phyloP scores from a whole-genome alignment of 371 early-diverging fungal genomes.

The Cokeromyces recurvatus region DNA sequence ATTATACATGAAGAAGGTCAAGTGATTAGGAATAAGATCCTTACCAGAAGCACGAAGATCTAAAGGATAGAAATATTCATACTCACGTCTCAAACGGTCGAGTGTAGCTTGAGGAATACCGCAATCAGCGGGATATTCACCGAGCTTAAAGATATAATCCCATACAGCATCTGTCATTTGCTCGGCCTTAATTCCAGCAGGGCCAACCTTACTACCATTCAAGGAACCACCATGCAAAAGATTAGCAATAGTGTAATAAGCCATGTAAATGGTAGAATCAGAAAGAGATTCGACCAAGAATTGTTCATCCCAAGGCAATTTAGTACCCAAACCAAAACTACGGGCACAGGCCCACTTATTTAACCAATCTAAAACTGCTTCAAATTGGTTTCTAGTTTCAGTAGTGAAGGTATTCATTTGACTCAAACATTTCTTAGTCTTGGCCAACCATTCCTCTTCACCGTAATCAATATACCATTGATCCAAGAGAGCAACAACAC shows the following conservation, averaged over 20 bases:
- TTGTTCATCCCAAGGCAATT: conserved; percentile 95
- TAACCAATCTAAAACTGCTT: conserved; percentile 94
- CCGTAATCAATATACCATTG: conserved; percentile 99
- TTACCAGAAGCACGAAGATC: conserved; percentile 99
- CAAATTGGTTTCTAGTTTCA: conserved; percentile 91
- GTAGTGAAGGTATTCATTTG: conserved; percentile 78
- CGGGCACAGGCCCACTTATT: conserved; percentile 99
- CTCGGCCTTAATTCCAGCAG: conserved; percentile 75
- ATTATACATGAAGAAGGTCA: conserved; percentile 98
- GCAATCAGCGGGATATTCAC: conserved; percentile 59
- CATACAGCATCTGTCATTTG: conserved; percentile 95
- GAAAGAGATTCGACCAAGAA: conserved; percentile 98
- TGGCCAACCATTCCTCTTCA: conserved; percentile 86
- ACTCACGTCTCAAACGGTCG: conserved; percentile 79
- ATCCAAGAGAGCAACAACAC: conserved; percentile 97
- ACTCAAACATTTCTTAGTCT: conserved; percentile 79
- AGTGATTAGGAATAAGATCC: conserved; percentile 99
- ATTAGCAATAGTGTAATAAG: conserved; percentile 98
- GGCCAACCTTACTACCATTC: conserved; percentile 81
- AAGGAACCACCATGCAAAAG: conserved; percentile 89
- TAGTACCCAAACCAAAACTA: conserved; percentile 96
- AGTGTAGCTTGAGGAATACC: conserved; percentile 64
- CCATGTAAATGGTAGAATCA: conserved; percentile 99
- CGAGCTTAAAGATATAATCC: conserved; percentile 90
- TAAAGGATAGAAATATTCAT: conserved; percentile 98